These are phyloP conservation scores for Mycena kentingensis DNA, from an alignment of 768 basidiomycete genomes.

Conservation along the genomic window DNA sequence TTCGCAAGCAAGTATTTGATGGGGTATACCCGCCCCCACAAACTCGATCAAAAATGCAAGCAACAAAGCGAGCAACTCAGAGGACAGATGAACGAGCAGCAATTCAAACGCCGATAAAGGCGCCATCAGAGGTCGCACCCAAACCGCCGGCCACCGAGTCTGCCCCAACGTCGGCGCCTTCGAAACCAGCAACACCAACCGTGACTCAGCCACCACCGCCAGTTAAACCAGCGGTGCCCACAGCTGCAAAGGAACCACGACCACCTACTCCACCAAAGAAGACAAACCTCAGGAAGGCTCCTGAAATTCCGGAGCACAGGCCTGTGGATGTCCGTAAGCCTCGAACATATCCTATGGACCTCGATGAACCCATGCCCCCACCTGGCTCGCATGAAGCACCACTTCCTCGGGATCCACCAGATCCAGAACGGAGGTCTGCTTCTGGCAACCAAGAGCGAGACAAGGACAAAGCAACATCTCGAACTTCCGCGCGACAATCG, in stretches of 20 bases:
- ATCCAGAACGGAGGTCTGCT: no score
- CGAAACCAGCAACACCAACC: background rate
- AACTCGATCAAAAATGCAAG: background rate
- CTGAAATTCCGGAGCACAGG: background rate
- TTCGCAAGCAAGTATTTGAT: constrained; percentile 2
- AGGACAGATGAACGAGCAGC: background rate
- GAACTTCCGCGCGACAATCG: background rate
- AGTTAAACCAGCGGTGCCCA: no score
- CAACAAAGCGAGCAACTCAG: background rate
- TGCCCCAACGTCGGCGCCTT: background rate
- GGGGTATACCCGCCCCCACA: constrained; percentile 2
- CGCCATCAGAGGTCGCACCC: background rate
- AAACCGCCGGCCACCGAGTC: background rate
- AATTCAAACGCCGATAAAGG: background rate
- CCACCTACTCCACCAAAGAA: no score
- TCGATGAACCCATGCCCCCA: no score
- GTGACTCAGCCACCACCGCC: no score
- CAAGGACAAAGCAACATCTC: background rate
- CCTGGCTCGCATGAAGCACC: no score
- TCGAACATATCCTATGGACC: no score
- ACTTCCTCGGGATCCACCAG: no score
- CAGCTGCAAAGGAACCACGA: no score
- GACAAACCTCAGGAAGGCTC: background rate
- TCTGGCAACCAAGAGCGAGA: no score
- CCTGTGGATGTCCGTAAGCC: no score